Evolutionary conservation across 2,329 filamentous ascomycete genomes (phyloP), one percentile per base, ranked within the genome.

Genomic region (Diaporthe sp.): DNA sequence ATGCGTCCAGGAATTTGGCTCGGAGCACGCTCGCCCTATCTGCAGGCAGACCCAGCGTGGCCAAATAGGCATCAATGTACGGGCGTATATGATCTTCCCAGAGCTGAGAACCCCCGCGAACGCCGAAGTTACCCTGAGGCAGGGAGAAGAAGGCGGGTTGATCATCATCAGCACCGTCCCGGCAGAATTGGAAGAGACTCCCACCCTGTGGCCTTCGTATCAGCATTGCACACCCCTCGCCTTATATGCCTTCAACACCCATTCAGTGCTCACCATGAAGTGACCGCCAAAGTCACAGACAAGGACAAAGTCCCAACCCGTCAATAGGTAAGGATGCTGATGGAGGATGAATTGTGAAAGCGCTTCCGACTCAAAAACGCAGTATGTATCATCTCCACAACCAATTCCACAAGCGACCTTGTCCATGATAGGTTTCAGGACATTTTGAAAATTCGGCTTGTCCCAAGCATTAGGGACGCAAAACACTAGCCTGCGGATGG

Each of bases 231-330:
- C 8, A 17, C 10, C 15, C 3, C 37, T 39, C 32, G 32, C 3
- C 4, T n/a, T n/a, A 19, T 37, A 35, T 8, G 3, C 13, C 7
- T 19, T 32, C 17, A 9, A 9, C 51, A 56, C 10, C 8, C 13
- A 5, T 59, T 15, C 35, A 39, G 9, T 8, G 25, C 56, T 61
- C 4, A 42, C 56, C 56, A 61, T 61, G 56, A 61, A 61, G 9
- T 61, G 56, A 27, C 56, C 56, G 4, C 56, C 56, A 27, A 61
- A 61, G 56, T 61, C 56, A 61, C 56, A 61, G 37, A 61, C 56
- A 25, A 61, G 56, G 12, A 61, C 37, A 9, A 61, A 61, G 3
- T 61, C 56, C 2, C 10, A 3, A 4, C 42, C n/a, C n/a, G 0
- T 12, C 35, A 61, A 61, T 6, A 27, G 4, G 12, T 42, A 42